Conservation (phyloP, 768 basidiomycete genomes). For the Leccinum imitatum region DNA sequence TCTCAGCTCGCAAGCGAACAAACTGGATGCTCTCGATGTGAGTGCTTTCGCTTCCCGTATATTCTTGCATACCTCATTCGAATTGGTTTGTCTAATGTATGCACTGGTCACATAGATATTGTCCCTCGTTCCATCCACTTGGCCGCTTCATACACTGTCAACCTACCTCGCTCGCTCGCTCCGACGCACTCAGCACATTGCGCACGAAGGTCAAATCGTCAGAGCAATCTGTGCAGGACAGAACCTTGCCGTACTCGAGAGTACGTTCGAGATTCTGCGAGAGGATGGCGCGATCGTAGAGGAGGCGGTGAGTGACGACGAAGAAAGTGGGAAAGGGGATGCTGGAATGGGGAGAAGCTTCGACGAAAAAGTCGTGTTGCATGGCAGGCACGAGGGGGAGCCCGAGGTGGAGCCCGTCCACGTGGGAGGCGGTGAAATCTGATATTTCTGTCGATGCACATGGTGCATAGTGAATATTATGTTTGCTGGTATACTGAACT, state of each 20-base stretch:
- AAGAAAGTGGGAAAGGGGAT: slow-evolving; percentile 23
- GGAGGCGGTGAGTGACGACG: slow-evolving; percentile 52
- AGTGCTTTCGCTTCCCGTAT: slow-evolving; percentile 26
- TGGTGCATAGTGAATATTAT: background rate
- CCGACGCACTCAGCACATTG: slow-evolving; percentile 67
- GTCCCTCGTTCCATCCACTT: slow-evolving; percentile 64
- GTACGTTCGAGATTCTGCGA: slow-evolving; percentile 53
- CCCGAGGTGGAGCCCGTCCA: slow-evolving; percentile 6
- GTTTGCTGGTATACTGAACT: background rate
- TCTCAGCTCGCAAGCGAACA: slow-evolving; percentile 77
- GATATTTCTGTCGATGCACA: background rate
- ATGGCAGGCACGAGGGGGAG: slow-evolving; percentile 7
- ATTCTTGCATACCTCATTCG: background rate
- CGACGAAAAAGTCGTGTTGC: slow-evolving; percentile 46
- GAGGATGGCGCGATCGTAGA: slow-evolving; percentile 70
- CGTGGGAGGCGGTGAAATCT: slow-evolving; percentile 12
- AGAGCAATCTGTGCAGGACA: slow-evolving; percentile 78
- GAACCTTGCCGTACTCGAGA: slow-evolving; percentile 71
- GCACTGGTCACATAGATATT: slow-evolving; percentile 47
- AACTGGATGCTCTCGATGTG: slow-evolving; percentile 77
- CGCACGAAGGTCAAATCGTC: slow-evolving; percentile 71
- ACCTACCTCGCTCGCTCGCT: slow-evolving; percentile 80
- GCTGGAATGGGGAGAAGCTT: slow-evolving; percentile 24
- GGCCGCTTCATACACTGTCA: slow-evolving; percentile 72
- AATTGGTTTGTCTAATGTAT: background rate